Evolutionary conservation across 345 rosid species (phyloP).

Genomic region (Citrus medica): DNA sequence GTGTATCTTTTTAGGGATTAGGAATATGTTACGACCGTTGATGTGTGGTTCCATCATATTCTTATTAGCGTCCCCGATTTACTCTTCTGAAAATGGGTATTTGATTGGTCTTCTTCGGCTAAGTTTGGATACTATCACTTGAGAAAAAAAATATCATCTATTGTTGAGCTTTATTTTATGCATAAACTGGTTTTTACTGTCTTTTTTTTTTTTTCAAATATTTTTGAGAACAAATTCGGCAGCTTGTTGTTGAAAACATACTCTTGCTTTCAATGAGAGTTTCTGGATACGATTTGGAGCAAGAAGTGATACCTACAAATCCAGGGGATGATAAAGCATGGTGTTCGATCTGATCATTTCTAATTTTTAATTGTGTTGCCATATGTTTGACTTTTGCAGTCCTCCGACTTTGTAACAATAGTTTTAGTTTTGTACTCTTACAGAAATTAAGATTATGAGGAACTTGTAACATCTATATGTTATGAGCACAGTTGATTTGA

Average conservation of each 20-base stretch:
- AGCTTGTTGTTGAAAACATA: conserved; percentile 74
- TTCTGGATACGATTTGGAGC: conserved; percentile 88
- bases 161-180: background rate
- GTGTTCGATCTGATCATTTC: conserved; percentile 30
- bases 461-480: conserved; percentile 55
- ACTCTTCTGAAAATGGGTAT: background rate
- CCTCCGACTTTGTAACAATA: conserved; percentile 9
- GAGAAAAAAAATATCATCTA: background rate
- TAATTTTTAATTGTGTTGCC: conserved; percentile 12
- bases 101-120: background rate
- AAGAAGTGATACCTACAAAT: conserved; percentile 76
- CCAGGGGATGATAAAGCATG: conserved; percentile 91
- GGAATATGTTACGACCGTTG: no score
- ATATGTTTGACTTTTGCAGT: conserved; percentile 2
- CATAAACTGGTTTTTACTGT: background rate
- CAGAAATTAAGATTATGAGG: conserved; percentile 85
- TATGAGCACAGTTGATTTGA: conserved; percentile 76
- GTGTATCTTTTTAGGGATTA: no score
- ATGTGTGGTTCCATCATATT: no score
- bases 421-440: conserved; percentile 16
- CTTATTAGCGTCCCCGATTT: background rate
- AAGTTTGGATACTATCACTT: background rate
- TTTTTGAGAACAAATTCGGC: conserved; percentile 56
- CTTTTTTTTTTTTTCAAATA: background rate
- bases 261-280: conserved; percentile 81